Evolutionary conservation across 805 yeast genomes (phyloP), one percentile per base, ranked within the genome.

Genomic region (Brettanomyces nanus): DNA sequence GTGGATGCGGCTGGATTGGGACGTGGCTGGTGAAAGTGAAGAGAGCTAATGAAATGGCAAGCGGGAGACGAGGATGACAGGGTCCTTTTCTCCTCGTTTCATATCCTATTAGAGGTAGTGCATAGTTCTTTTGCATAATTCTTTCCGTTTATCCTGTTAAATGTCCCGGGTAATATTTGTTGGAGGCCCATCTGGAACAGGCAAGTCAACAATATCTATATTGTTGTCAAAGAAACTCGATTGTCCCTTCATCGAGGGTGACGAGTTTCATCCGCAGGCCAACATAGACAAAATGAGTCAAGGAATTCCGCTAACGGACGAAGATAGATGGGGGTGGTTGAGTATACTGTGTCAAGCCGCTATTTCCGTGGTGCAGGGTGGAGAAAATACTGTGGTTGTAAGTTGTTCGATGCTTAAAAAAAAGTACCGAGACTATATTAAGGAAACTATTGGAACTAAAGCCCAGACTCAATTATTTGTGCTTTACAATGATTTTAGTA

Each of bases 121-220:
- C n/a, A n/a, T n/a, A n/a, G n/a, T n/a, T n/a, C n/a, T n/a, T n/a
- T n/a, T n/a, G n/a, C n/a, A n/a, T n/a, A n/a, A n/a, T n/a, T n/a
- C n/a, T n/a, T n/a, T n/a, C n/a, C n/a, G n/a, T n/a, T n/a, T n/a
- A n/a, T n/a, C n/a, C n/a, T n/a, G n/a, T n/a, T n/a, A n/a, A n/a
- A n/a, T n/a, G n/a, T n/a, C n/a, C n/a, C n/a, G n/a, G n/a, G n/a
- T 23, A 23, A 36, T 60, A 6, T 77, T 87, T 2, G 76, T 90
- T 6, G 96, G 95, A 10, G 98, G 98, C 0, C 95, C 97, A 1
- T 89, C 96, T 0, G 97, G 97, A 6, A 83, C 95, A 2, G 98
- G 98, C 1, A 92, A 92, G 56, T 69, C 94, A 18, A 85, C 96
- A 2, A 72, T 83, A 17, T 95, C 85, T 0, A 62, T 62, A 11